Evolutionary conservation across 257 asterid genomes (phyloP), one percentile per base, ranked within the genome.

Genomic region (Solanum commersonii): DNA sequence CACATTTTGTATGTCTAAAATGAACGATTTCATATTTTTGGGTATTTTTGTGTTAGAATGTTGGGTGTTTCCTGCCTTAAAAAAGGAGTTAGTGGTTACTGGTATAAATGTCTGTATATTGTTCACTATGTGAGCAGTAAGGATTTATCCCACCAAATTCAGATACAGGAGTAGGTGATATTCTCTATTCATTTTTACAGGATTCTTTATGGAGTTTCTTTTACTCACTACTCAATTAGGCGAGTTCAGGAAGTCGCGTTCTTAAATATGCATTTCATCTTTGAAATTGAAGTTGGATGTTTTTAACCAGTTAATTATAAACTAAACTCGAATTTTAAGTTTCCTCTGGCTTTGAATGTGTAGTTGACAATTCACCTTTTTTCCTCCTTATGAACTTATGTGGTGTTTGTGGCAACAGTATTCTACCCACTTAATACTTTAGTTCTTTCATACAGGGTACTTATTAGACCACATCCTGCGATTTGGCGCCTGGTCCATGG

Each of bases 401-500:
- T 49, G 70, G 44, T 18, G 44, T 49, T 49, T 49, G 20, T 49
- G 70, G 76, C 68, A 46, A 33, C 56, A 83, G 6, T 70, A 33
- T 84, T 76, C 40, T 38, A 60, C 73, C 63, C 38, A 9, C 34
- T 83, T 11, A 46, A 79, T 23, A 20, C 11, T 73, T 44, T n/a
- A 35, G 49, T 38, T 87, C 25, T 77, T n/a, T 90, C 40, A 84
- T 81, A 56, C 97, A 97, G 99, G 92, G 94, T 97, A 60, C 98
- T 97, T 89, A 94, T 93, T 92, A 93, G 99, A 86, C 99, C 99
- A 33, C 99, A 97, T 92, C 99, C 99, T 89, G 96, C 99, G 88
- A 94, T 96, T 87, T 97, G 99, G 98, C 98, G 99, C 88, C 92
- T 97, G 81, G 99, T 97, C 89, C 99, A 96, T 93, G 99, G 99